Conservation (phyloP, 768 basidiomycete genomes). For the Lepiota venenata region DNA sequence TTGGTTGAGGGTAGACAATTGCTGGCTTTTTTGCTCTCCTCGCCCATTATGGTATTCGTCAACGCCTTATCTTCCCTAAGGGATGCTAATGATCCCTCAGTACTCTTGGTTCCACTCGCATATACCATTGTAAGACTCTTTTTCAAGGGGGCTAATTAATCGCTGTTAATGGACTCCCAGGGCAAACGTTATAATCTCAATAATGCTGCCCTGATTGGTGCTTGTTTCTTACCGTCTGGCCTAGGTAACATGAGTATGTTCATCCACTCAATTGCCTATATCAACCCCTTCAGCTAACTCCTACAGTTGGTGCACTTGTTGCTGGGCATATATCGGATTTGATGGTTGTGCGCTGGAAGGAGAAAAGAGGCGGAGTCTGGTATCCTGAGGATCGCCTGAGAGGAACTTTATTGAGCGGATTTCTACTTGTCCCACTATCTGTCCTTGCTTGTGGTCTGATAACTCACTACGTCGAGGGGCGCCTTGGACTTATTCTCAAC, state of each 20-base stretch:
- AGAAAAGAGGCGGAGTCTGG: constrained; percentile 50
- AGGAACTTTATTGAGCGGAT: constrained; percentile 41
- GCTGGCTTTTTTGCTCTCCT: constrained; percentile 22
- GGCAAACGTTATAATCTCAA: constrained; percentile 51
- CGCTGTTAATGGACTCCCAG: constrained; percentile 26
- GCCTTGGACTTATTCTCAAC: constrained; percentile 43
- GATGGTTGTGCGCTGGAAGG: constrained; percentile 43
- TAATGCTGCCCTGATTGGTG: constrained; percentile 53
- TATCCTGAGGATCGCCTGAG: constrained; percentile 66
- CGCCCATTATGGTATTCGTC: constrained; percentile 34
- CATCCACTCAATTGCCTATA: neutral
- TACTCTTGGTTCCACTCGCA: neutral
- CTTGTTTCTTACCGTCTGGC: constrained; percentile 55
- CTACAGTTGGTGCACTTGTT: constrained; percentile 53
- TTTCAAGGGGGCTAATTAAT: neutral
- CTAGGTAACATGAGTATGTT: constrained; percentile 54
- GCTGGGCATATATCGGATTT: constrained; percentile 56
- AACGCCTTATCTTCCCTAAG: no score
- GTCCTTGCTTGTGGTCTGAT: constrained; percentile 44
- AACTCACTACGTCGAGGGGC: constrained; percentile 46
- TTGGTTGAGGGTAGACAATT: constrained; percentile 9
- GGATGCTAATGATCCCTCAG: constrained; percentile 2
- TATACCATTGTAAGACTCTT: no score
- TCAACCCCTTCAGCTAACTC: constrained; percentile 11
- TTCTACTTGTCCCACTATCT: constrained; percentile 49